Evolutionary conservation across 148 eudicot species (phyloP).

Genomic region (Rhododendron simsii): DNA sequence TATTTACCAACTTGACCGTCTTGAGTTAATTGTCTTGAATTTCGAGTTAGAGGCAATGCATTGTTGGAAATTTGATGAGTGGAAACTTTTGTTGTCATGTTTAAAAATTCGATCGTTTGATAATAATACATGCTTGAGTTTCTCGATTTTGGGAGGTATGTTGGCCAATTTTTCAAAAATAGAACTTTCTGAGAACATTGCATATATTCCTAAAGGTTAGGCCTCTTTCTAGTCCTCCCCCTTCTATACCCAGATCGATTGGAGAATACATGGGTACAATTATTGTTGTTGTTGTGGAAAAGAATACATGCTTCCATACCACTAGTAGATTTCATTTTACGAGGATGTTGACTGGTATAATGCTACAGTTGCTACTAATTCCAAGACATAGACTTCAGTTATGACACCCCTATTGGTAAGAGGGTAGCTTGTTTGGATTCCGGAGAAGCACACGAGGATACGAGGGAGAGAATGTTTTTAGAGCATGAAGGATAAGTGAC

Average conservation of each 20-base stretch:
- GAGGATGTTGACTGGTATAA: background rate
- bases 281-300: background rate
- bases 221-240: background rate
- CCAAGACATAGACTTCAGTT: background rate
- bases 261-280: background rate
- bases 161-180: background rate
- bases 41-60: background rate
- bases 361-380: background rate
- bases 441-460: background rate
- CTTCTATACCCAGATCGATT: background rate
- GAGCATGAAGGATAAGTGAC: background rate
- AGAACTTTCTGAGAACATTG: background rate
- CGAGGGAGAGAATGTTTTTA: background rate
- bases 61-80: background rate
- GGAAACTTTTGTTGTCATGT: background rate
- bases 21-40: background rate
- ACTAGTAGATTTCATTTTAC: background rate
- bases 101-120: background rate
- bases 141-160: background rate
- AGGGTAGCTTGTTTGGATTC: background rate
- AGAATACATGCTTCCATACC: background rate
- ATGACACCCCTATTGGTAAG: background rate
- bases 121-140: background rate
- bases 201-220: background rate
- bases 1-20: conserved; percentile 10